A percentile compares a stretch with the other conserved stretches of the same genome.
These are phyloP conservation scores for Solanum clarkiae DNA, from an alignment of 257 asterid genomes.

Conservation along the genomic window DNA sequence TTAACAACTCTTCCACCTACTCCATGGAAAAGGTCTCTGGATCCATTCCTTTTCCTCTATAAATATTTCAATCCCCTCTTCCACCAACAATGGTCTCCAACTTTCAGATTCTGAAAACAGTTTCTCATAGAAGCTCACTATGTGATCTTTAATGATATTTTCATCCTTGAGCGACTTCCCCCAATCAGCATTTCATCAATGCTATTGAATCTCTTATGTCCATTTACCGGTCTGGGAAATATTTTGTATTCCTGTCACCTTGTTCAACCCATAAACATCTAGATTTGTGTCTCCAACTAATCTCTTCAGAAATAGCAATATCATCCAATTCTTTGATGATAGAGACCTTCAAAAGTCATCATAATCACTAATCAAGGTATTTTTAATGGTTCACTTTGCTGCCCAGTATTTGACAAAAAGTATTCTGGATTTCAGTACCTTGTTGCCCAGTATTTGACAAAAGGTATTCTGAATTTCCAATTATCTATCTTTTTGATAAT, in stretches of 20 bases:
- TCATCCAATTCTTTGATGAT: not conserved
- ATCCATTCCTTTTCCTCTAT: not conserved
- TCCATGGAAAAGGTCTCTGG: not conserved
- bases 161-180: not conserved
- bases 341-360: not conserved
- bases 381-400: not conserved
- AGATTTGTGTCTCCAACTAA: not conserved
- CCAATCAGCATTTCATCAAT: not conserved
- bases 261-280: not conserved
- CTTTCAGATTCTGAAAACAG: not conserved
- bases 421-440: not conserved
- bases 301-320: not conserved
- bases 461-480: not conserved
- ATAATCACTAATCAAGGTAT: not conserved
- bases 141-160: not conserved
- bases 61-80: not conserved
- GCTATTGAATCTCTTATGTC: not conserved
- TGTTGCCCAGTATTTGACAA: not conserved
- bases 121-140: not conserved
- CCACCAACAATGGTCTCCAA: not conserved
- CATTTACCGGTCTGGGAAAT: not conserved
- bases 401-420: not conserved
- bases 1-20: not conserved
- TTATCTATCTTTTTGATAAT: not conserved
- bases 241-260: not conserved